phyloP scores from a whole-genome alignment of 2,329 filamentous ascomycete species.

The Emergomyces pasteurianus region DNA sequence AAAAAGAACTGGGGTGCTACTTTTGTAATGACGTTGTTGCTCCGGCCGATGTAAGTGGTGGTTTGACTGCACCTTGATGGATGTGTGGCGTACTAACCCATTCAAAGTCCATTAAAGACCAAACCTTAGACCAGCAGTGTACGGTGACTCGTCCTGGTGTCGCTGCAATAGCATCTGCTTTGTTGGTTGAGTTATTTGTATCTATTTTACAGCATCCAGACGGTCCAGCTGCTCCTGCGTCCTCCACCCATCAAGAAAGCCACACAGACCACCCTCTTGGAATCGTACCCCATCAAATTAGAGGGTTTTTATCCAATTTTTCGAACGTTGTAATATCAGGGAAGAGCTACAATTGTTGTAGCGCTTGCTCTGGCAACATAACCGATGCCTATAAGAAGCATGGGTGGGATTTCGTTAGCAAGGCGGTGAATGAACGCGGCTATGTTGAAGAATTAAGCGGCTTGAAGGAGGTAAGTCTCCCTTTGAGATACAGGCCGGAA shows the following conservation, averaged over 20 bases:
- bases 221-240: constrained; percentile 30
- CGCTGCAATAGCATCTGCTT: constrained; percentile 79
- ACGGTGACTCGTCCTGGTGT: constrained; percentile 91
- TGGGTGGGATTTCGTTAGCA: constrained; percentile 50
- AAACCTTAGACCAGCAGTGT: constrained; percentile 94
- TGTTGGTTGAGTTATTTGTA: constrained; percentile 80
- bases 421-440: constrained; percentile 47
- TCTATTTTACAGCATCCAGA: constrained; percentile 77
- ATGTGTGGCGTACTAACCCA: constrained; percentile 14
- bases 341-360: constrained; percentile 49
- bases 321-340: constrained; percentile 46
- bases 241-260: constrained; percentile 21
- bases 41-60: constrained; percentile 66
- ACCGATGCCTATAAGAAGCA: constrained; percentile 40
- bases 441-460: constrained; percentile 54
- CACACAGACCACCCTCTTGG: constrained; percentile 35
- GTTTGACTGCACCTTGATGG: constrained; percentile 5
- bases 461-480: constrained; percentile 40
- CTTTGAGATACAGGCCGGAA: neutral
- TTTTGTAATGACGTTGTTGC: constrained; percentile 98
- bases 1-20: constrained; percentile 75
- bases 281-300: constrained; percentile 50
- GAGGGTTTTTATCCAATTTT: constrained; percentile 51
- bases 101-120: constrained; percentile 76
- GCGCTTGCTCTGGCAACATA: constrained; percentile 48